A percentile compares a stretch with the other conserved stretches of the same genome.
Conservation (phyloP, 352 stramenopile genomes). For the Thraustochytrium sp. region DNA sequence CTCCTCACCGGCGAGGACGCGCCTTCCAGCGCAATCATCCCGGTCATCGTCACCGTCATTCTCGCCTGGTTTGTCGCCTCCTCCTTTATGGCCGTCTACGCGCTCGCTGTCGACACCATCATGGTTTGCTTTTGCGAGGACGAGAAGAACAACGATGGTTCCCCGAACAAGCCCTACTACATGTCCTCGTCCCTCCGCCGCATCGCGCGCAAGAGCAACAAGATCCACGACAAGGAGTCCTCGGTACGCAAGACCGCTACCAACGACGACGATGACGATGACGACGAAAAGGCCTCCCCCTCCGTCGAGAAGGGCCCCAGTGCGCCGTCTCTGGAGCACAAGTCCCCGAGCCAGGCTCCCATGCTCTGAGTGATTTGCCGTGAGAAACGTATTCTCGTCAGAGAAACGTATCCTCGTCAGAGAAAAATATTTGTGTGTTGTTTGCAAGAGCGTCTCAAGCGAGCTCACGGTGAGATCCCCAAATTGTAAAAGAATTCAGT, state of each 20-base stretch:
- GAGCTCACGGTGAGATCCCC: too few species aligned
- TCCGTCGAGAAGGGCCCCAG: not conserved
- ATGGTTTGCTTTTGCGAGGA: conserved; percentile 73
- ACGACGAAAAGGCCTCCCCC: not conserved
- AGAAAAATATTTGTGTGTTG: too few species aligned
- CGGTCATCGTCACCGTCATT: conserved; percentile 60
- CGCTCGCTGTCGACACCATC: conserved; percentile 73
- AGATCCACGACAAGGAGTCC: conserved; percentile 38
- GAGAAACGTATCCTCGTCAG: too few species aligned
- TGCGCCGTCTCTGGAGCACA: not conserved
- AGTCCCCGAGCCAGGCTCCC: not conserved
- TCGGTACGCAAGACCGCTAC: not conserved
- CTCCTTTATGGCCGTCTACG: conserved; percentile 67
- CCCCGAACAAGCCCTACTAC: conserved; percentile 59
- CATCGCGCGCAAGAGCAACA: conserved; percentile 60
- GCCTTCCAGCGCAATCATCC: conserved; percentile 61
- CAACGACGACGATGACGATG: conserved; percentile 26
- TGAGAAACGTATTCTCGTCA: too few species aligned
- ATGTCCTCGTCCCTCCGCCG: conserved; percentile 67
- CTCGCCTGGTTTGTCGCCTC: conserved; percentile 68
- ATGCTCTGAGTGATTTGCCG: conserved; percentile 7
- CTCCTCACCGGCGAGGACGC: conserved; percentile 61
- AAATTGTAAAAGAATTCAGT: not conserved
- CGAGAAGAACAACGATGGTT: conserved; percentile 63
- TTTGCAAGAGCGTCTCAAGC: too few species aligned